These are phyloP conservation scores for Cryptosporidium meleagridis DNA, from an alignment of 169 alveolate genomes.

Conservation along the genomic window DNA sequence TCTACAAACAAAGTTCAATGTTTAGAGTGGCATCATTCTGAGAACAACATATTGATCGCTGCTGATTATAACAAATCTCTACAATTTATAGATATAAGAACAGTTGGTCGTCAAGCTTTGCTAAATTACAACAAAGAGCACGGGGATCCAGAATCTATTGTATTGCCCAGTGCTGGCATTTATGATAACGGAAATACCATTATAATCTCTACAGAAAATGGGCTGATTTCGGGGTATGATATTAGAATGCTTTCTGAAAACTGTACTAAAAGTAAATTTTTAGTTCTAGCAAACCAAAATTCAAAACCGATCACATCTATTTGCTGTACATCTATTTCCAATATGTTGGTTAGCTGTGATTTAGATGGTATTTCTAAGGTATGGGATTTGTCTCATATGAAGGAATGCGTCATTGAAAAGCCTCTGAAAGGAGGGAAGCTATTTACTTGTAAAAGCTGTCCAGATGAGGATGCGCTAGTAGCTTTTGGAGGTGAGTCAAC, in stretches of 20 bases:
- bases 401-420: conserved; percentile 6
- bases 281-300: conserved; percentile 6
- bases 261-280: background rate
- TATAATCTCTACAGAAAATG: conserved; percentile 54
- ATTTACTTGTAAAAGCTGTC: conserved; percentile 56
- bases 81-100: conserved; percentile 43
- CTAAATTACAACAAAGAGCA: conserved; percentile 26
- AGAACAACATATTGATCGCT: conserved; percentile 47
- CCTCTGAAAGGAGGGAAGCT: conserved; percentile 37
- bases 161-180: background rate
- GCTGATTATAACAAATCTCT: conserved; percentile 59
- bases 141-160: conserved; percentile 67
- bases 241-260: conserved; percentile 14
- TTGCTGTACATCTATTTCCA: conserved; percentile 30
- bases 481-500: conserved; percentile 71
- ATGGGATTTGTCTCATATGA: conserved; percentile 56
- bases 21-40: conserved; percentile 76
- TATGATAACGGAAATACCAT: conserved; percentile 34
- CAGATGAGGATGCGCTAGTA: conserved; percentile 57
- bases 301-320: conserved; percentile 55
- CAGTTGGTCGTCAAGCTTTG: background rate
- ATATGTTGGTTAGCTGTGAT: conserved; percentile 64
- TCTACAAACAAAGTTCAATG: conserved; percentile 82
- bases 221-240: conserved; percentile 47
- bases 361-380: conserved; percentile 37